Base-by-base conservation (phyloP, 768 basidiomycete species). In the Fibroporia radiculosa region DNA sequence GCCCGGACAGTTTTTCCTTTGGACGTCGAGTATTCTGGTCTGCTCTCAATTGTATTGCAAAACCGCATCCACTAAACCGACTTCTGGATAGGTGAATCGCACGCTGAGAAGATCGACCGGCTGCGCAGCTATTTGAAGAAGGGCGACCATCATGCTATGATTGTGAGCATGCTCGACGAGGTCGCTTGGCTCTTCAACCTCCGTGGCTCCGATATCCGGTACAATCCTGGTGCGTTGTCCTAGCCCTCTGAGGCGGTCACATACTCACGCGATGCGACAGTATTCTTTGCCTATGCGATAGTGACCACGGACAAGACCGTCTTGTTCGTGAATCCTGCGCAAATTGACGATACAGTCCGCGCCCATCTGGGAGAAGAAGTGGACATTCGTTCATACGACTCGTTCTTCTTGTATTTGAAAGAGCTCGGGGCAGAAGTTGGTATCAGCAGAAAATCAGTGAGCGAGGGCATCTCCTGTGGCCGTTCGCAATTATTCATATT, bases 181-280 rank as follows among this genome's bases (percentile, higher is more conserved):
- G 80, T 95, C 40, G 92, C 91, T 0, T 98, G 92, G 92, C 59
- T 93, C 29, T 88, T 91, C 67, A 93, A 97, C 62, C 69, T 99
- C 25, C 82, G 95, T 49, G 93, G 93, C 1, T 77, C 81, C 2
- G 95, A 97, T 59, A 93, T 98, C 56, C 81, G 82, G 26, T 97
- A 75, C 66, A 98, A 96, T 49, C 83, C 83, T 3, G 79, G 80
- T 72, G 50, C 25, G 53, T 35, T 8, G 7, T 14, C 1, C 4
- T 27, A n/a, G 32, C 23, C 4, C 24, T 18, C 22, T 22, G 24
- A 20, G 4, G 14, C 4, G 20, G n/a, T 27, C 40, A 40, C 16
- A 19, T 8, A n/a, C 25, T 22, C 12, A 8, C 4, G 40, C n/a
- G 29, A 3, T 12, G 10, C 8, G 31, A 13, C 56, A 84, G 90